Base-by-base conservation (phyloP, 441 rosid genomes). In the Mallotus repandus region DNA sequence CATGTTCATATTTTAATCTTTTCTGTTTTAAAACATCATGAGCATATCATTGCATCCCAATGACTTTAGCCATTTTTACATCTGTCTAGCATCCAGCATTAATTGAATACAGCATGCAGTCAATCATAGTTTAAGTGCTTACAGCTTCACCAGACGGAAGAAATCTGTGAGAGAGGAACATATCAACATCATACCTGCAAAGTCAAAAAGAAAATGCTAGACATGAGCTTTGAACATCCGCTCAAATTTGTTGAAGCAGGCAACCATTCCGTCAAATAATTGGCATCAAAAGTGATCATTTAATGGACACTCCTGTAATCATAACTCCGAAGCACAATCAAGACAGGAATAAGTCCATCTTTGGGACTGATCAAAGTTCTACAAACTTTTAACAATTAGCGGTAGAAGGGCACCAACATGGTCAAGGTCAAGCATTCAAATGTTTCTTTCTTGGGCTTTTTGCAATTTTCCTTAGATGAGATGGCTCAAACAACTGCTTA, bases 151-250 rank as follows among this genome's bases (percentile, higher is more conserved):
- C 92, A 9, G 89, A 80, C 45, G 59, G 57, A 74, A 85, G 77
- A 72, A 78, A 67, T 69, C 87, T 85, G 85, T 86, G 87, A 53
- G 77, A 75, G 25, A 86, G 77, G 75, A 88, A 86, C 77, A 48
- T 67, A 10, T 84, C 88, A 62, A 90, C 89, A 77, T 90, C 92
- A 54, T 90, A 88, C 92, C 95, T 88, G 83, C 78, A 82, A 43
- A 75, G 43, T 14, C 63, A 70, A 55, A 29, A 68, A 43, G 63
- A 14, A 57, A 56, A 45, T 45, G 59, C 38, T 19, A 69, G 64
- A n/a, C 55, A 70, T 52, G 55, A 46, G 9, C 49, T 12, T 45
- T 52, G 38, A 53, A 45, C 25, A 76, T 57, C n/a, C 50, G 9
- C 38, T 49, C 18, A 60, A 10, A 62, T 55, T 15, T 65, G 19